A percentile compares a stretch with the other conserved stretches of the same genome.
These are phyloP conservation scores for Tilletia horrida DNA, from an alignment of 1,284 basidiomycete species.

Conservation along the genomic window DNA sequence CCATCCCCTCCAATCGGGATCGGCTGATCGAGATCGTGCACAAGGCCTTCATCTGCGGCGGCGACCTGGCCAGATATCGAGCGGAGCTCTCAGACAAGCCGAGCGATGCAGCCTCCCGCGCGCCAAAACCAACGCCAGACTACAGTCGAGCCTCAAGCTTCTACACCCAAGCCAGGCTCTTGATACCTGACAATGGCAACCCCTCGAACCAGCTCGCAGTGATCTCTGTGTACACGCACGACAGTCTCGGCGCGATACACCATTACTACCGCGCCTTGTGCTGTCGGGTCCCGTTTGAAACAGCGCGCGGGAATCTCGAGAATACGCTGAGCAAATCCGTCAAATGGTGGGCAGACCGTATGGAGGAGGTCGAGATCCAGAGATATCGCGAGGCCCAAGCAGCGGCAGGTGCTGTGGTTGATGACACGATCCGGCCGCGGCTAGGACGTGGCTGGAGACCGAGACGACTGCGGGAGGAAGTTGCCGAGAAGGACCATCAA, in stretches of 20 bases:
- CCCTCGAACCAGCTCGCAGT: slow-evolving; percentile 94
- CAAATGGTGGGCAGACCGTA: slow-evolving; percentile 15
- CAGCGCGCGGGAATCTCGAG: slow-evolving; percentile 78
- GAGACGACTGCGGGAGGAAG: background rate
- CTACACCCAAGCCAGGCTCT: slow-evolving; percentile 46
- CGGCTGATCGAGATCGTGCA: slow-evolving; percentile 63
- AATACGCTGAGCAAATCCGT: slow-evolving; percentile 55
- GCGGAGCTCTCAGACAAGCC: slow-evolving; percentile 66
- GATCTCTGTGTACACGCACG: slow-evolving; percentile 75
- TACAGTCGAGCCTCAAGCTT: slow-evolving; percentile 40
- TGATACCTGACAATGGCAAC: slow-evolving; percentile 59
- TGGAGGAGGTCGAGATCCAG: background rate
- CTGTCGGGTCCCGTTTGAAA: slow-evolving; percentile 78
- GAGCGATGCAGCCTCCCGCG: background rate
- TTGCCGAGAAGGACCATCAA: background rate
- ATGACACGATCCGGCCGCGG: slow-evolving; percentile 6
- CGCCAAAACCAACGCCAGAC: slow-evolving; percentile 23
- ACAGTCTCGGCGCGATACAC: slow-evolving; percentile 74
- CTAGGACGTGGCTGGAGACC: slow-evolving; percentile 10
- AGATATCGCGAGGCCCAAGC: background rate
- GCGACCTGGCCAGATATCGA: slow-evolving; percentile 87
- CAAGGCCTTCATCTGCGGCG: slow-evolving; percentile 84
- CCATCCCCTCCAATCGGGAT: slow-evolving; percentile 34
- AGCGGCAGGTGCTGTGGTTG: background rate
- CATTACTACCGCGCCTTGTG: slow-evolving; percentile 90